Evolutionary conservation across 768 basidiomycete species (phyloP).

Genomic region (Lactarius indigo): DNA sequence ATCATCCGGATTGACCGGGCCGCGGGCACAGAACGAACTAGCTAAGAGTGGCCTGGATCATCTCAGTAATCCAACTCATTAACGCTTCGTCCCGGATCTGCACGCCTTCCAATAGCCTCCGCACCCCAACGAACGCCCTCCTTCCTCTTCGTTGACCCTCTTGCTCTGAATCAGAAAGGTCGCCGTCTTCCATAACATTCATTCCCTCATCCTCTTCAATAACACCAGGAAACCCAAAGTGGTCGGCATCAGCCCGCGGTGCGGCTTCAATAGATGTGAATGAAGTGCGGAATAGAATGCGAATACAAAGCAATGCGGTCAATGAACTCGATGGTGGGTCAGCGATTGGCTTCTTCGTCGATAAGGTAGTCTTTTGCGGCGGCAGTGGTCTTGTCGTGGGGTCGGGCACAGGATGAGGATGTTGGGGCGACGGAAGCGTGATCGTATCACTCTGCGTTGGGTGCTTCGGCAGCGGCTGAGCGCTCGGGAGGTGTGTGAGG

Average conservation of each 20-base stretch:
- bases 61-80: constrained; percentile 57
- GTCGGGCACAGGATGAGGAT: constrained; percentile 52
- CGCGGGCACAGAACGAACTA: too few relatives aligned
- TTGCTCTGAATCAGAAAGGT: constrained; percentile 39
- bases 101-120: constrained; percentile 60
- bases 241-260: constrained; percentile 74
- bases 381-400: constrained; percentile 71
- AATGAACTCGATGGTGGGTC: constrained; percentile 74
- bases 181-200: constrained; percentile 35
- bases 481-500: constrained; percentile 69
- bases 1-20: neutral
- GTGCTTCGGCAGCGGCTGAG: constrained; percentile 52
- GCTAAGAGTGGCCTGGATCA: constrained; percentile 43
- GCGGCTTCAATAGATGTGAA: constrained; percentile 66
- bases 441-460: constrained; percentile 72
- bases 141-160: constrained; percentile 73
- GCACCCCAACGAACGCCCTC: constrained; percentile 62
- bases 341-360: constrained; percentile 52
- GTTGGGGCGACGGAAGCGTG: constrained; percentile 55
- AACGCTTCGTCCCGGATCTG: constrained; percentile 60
- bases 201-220: constrained; percentile 76
- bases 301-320: constrained; percentile 76
- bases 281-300: constrained; percentile 77
- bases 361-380: constrained; percentile 61
- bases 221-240: constrained; percentile 86